phyloP scores from a whole-genome alignment of 108 stramenopile genomes.

The Nitzschia sp. region DNA sequence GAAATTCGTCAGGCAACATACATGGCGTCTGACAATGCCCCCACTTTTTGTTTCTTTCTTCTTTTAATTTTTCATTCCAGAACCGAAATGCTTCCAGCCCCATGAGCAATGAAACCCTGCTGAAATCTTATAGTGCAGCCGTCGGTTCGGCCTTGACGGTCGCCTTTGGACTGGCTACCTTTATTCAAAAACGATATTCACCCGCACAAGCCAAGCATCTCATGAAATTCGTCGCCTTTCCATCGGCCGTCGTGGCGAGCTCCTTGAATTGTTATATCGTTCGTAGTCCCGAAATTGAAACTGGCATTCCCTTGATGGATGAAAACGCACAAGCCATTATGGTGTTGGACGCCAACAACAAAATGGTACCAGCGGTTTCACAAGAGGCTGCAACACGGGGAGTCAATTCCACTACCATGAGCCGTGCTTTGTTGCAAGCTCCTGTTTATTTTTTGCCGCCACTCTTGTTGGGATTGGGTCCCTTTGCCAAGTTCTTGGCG shows the following conservation, averaged over 20 bases:
- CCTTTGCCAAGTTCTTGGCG: constrained; percentile 35
- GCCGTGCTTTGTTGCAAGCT: constrained; percentile 79
- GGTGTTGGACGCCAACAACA: constrained; percentile 30
- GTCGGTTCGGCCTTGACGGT: constrained; percentile 79
- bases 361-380: constrained; percentile 15
- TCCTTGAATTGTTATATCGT: constrained; percentile 91
- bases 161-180: constrained; percentile 80
- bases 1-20: no score
- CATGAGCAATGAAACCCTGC: constrained; percentile 80
- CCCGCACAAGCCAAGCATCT: constrained; percentile 61
- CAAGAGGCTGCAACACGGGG: constrained; percentile 72
- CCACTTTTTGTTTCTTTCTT: background rate
- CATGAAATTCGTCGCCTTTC: constrained; percentile 83
- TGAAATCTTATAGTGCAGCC: constrained; percentile 80
- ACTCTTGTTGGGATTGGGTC: constrained; percentile 45
- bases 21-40: background rate
- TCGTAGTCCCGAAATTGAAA: constrained; percentile 79
- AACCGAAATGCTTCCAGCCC: constrained; percentile 83
- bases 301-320: constrained; percentile 73
- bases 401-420: constrained; percentile 74
- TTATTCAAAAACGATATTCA: constrained; percentile 63
- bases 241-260: constrained; percentile 78
- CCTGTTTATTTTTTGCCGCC: constrained; percentile 88
- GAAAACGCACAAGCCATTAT: constrained; percentile 43
- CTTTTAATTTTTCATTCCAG: constrained; percentile 2